Percentiles rank a stretch among this genome's conserved stretches.
Conservation (phyloP, 768 basidiomycete species). For the Auriscalpium vulgare region DNA sequence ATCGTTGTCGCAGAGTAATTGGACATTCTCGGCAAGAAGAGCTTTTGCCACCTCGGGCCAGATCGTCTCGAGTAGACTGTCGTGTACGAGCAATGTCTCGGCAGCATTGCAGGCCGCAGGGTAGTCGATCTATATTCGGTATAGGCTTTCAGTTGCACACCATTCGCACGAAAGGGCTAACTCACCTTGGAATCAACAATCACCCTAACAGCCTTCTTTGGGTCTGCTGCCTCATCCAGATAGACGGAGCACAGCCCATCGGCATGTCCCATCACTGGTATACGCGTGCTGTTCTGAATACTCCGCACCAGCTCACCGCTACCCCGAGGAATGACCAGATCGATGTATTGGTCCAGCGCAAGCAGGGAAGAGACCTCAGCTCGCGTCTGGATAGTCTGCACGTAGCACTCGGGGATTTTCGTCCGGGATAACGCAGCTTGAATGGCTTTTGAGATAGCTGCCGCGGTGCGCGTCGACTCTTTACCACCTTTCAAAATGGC, state of each 20-base stretch:
- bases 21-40: constrained; percentile 61
- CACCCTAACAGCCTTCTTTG: constrained; percentile 73
- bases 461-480: constrained; percentile 79
- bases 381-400: constrained; percentile 88
- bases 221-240: constrained; percentile 75
- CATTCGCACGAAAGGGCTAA: background rate
- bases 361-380: constrained; percentile 86
- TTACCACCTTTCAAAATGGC: constrained; percentile 98
- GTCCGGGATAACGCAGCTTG: constrained; percentile 68
- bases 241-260: constrained; percentile 92
- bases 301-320: constrained; percentile 83
- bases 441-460: constrained; percentile 73
- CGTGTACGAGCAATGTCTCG: constrained; percentile 86
- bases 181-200: constrained; percentile 87
- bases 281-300: constrained; percentile 86
- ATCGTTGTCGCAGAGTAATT: constrained; percentile 69
- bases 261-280: constrained; percentile 98
- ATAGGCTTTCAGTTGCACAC: background rate
- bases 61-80: constrained; percentile 54
- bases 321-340: constrained; percentile 93
- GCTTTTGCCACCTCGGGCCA: constrained; percentile 79
- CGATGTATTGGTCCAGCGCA: constrained; percentile 84
- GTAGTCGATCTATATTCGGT: constrained; percentile 64
- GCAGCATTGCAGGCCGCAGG: constrained; percentile 93
- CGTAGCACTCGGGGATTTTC: constrained; percentile 66